Base-by-base conservation (phyloP, 2,329 filamentous ascomycete genomes). In the Cercospora nicotianae region DNA sequence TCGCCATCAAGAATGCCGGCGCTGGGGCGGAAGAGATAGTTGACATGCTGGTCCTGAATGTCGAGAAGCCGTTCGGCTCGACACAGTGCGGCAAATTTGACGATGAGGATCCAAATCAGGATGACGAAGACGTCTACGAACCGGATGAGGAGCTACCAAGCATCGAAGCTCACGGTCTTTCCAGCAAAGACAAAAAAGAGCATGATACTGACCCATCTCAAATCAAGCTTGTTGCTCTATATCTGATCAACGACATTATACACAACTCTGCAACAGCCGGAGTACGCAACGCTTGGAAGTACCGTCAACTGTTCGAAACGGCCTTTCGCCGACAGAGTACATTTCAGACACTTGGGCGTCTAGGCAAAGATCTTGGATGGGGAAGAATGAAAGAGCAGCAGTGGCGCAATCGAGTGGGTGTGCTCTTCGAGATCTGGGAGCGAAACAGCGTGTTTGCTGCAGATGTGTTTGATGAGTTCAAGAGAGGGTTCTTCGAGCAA, bases 11-110 rank as follows among this genome's bases (percentile, higher is more conserved):
- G 2, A 93, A 98, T 77, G 91, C 93, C 1, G 92, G 90, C 45
- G 86, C 89, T 20, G 95, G 94, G 16, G 91, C 92, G 12, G 91
- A 96, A 71, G 95, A 98, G 81, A 90, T 97, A 39, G 93, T 96
- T n/a, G 87, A 94, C 60, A 87, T 96, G 80, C 89, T 98, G 42
- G 87, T 96, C 0, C 85, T 89, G 0, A 98, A 99, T 74, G 85
- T 98, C 36, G 85, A 91, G 67, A 87, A 86, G 62, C 95, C 95
- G 0, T 88, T 96, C 67, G 86, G 89, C 5, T 87, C 90, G 72
- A 92, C 89, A 0, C 70, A 72, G 16, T 86, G 86, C 6, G 91
- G 91, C 26, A 94, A 92, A 68, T 87, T 89, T 0, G 82, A 86
- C 64, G 80, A 81, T 31, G 77, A 80, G 13, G 80, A 82, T 4